Evolutionary conservation across 2,329 filamentous ascomycete species (phyloP).

Genomic region (Cercospora sp.): DNA sequence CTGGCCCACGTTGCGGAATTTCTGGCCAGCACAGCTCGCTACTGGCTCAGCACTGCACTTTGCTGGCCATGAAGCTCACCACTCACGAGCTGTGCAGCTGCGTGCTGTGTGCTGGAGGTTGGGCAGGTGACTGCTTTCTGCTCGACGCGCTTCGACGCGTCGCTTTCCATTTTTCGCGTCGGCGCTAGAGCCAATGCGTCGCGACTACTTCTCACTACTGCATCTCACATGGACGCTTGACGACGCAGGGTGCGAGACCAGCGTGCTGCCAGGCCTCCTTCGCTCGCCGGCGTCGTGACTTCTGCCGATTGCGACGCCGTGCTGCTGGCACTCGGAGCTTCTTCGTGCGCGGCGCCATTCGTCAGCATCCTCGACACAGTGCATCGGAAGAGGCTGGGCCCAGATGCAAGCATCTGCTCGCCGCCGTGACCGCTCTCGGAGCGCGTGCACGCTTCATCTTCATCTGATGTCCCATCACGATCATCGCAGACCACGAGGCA

Average conservation of each 20-base stretch:
- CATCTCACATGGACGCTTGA: constrained; percentile 4
- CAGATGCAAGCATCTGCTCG: neutral
- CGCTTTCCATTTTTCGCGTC: neutral
- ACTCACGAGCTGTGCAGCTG: neutral
- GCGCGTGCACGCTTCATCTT: no score
- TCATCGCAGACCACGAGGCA: no score
- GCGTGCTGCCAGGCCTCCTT: neutral
- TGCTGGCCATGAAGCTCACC: no score
- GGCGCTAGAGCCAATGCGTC: neutral
- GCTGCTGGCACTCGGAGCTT: neutral
- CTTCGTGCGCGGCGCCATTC: neutral
- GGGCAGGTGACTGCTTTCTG: neutral
- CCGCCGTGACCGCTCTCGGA: no score
- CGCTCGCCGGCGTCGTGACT: neutral
- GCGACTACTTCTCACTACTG: neutral
- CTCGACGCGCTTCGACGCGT: neutral
- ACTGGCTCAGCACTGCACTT: neutral
- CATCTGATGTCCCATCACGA: no score
- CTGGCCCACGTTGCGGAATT: constrained; percentile 7
- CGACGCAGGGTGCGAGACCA: neutral
- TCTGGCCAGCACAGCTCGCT: neutral
- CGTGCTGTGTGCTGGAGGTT: neutral
- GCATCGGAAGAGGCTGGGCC: neutral
- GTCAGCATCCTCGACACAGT: constrained; percentile 14
- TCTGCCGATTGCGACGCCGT: constrained; percentile 3